These are phyloP conservation scores for Bipolaris bicolor DNA, from an alignment of 2,329 filamentous ascomycete genomes.

Conservation along the genomic window DNA sequence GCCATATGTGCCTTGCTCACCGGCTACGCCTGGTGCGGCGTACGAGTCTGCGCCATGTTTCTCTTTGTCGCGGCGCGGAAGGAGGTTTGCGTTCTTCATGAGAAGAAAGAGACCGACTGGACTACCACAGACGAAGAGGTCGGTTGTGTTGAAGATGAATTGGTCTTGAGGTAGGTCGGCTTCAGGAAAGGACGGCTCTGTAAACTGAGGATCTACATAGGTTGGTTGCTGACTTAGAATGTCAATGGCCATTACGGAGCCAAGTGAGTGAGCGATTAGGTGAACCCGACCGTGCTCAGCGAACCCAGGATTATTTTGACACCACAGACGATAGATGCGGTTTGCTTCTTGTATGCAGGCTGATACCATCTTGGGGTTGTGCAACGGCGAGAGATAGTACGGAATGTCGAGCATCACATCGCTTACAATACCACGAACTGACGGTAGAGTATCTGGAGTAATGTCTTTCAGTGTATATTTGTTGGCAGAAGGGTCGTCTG, in stretches of 20 bases:
- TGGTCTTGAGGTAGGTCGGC: conserved; percentile 57
- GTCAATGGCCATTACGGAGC: conserved; percentile 92
- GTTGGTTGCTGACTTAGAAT: conserved; percentile 90
- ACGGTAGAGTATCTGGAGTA: conserved; percentile 86
- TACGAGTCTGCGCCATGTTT: conserved; percentile 76
- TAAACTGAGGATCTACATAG: conserved; percentile 57
- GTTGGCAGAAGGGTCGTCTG: conserved; percentile 64
- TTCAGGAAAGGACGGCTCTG: conserved; percentile 46
- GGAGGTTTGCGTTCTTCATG: conserved; percentile 73
- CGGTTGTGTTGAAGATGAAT: conserved; percentile 92
- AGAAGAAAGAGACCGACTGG: conserved; percentile 92
- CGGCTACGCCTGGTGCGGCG: conserved; percentile 65
- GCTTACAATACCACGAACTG: conserved; percentile 88
- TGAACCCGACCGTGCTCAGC: conserved; percentile 82
- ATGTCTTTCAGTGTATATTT: conserved; percentile 81
- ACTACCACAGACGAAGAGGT: conserved; percentile 87
- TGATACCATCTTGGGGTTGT: conserved; percentile 92
- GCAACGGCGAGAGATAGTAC: conserved; percentile 89
- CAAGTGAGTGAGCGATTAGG: conserved; percentile 89
- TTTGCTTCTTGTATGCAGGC: conserved; percentile 91
- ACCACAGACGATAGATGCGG: conserved; percentile 94
- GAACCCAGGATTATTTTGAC: conserved; percentile 89
- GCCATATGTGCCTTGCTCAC: conserved; percentile 80
- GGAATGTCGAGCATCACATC: conserved; percentile 99
- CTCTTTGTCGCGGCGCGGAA: conserved; percentile 75